phyloP scores from a whole-genome alignment of 371 early-diverging fungal species.

The Batrachochytrium dendrobatidis region DNA sequence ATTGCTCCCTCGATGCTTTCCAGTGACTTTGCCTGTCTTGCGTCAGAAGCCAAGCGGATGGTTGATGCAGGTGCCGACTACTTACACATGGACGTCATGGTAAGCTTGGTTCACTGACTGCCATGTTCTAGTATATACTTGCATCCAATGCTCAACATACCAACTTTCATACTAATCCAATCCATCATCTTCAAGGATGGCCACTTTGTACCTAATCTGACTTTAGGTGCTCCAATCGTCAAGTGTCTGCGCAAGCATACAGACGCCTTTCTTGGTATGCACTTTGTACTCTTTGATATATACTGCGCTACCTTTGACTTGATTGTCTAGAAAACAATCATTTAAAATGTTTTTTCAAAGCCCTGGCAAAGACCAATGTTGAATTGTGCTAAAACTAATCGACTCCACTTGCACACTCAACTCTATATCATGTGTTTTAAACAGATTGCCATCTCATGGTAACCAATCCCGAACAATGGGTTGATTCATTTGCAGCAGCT shows the following conservation, averaged over 20 bases:
- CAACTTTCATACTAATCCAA: neutral
- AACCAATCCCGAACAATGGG: conserved; percentile 88
- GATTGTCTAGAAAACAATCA: neutral
- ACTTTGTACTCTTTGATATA: neutral
- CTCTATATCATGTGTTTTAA: no score
- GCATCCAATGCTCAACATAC: neutral
- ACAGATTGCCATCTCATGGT: conserved; percentile 98
- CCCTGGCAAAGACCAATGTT: neutral
- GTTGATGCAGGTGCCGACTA: conserved; percentile 85
- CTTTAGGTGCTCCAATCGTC: conserved; percentile 92
- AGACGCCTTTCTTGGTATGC: conserved; percentile 75
- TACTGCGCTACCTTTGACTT: neutral
- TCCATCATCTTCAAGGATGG: conserved; percentile 32
- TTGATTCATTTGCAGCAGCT: conserved; percentile 86
- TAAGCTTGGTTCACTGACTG: neutral
- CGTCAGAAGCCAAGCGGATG: conserved; percentile 84
- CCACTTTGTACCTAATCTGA: conserved; percentile 97
- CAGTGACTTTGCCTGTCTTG: conserved; percentile 85
- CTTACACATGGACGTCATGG: conserved; percentile 77
- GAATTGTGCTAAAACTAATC: neutral
- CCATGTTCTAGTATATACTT: neutral
- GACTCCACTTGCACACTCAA: no score
- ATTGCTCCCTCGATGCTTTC: conserved; percentile 91
- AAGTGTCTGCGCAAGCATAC: conserved; percentile 79
- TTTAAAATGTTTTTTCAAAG: no score